phyloP scores from a whole-genome alignment of 129 eudicot genomes.

The Logfia minima region DNA sequence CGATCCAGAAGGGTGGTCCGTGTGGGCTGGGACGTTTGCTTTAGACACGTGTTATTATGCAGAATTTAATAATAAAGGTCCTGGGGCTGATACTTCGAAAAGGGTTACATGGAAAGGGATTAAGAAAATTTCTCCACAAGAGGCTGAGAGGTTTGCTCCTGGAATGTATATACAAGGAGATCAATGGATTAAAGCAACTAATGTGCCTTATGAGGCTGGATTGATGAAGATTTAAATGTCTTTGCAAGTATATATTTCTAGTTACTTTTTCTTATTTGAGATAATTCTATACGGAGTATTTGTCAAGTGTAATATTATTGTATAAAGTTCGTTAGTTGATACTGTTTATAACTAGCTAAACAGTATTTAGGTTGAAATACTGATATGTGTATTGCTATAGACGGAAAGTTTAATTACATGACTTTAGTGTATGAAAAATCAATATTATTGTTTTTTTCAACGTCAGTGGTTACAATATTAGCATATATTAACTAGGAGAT shows the following conservation, averaged over 20 bases:
- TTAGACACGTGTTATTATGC: conserved; percentile 44
- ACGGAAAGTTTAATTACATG: background rate
- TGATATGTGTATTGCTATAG: background rate
- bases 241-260: conserved; percentile 9
- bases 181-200: conserved; percentile 45
- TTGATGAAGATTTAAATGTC: conserved; percentile 27
- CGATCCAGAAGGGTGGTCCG: conserved; percentile 57
- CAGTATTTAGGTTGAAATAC: background rate
- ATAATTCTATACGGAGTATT: background rate
- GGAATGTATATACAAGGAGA: conserved; percentile 43
- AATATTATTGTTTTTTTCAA: too few relatives aligned
- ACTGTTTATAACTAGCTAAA: background rate
- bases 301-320: background rate
- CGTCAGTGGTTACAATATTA: too few relatives aligned
- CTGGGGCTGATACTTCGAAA: conserved; percentile 38
- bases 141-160: conserved; percentile 38
- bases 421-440: background rate
- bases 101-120: conserved; percentile 60
- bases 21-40: conserved; percentile 39
- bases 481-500: too few relatives aligned
- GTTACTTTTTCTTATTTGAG: background rate
- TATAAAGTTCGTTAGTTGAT: background rate
- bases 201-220: conserved; percentile 56
- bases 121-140: conserved; percentile 20
- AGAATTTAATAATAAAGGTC: conserved; percentile 54